Evolutionary conservation across 164 flowering plant species (phyloP).

Genomic region (Buxus sempervirens): DNA sequence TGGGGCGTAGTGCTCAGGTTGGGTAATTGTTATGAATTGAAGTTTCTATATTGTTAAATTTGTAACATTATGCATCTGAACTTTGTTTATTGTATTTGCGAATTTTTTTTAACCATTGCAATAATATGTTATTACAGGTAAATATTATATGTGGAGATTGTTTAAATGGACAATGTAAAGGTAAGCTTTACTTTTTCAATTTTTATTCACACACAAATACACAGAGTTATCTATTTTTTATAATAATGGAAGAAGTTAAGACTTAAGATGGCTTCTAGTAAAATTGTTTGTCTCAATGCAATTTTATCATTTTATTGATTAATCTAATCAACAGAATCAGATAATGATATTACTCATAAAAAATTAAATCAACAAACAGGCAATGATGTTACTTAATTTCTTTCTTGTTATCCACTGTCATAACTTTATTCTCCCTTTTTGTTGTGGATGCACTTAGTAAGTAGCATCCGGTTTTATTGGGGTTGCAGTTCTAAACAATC

Average conservation of each 20-base stretch:
- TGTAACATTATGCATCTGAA: background rate
- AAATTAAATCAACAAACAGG: too few species aligned
- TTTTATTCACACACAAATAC: too few species aligned
- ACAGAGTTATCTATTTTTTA: background rate
- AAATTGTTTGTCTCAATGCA: background rate
- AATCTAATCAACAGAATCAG: too few species aligned
- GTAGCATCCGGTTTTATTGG: background rate
- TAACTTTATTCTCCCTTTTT: background rate
- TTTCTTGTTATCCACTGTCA: background rate
- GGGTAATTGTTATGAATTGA: constrained; percentile 7
- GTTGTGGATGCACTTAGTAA: background rate
- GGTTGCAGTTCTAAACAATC: background rate
- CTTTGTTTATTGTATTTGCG: background rate
- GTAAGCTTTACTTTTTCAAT: constrained; percentile 28
- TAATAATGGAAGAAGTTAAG: background rate
- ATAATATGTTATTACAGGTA: constrained; percentile 49
- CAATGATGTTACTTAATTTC: background rate
- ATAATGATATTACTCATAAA: too few species aligned
- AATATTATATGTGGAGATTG: constrained; percentile 80
- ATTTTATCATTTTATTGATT: too few species aligned
- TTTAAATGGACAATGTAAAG: constrained; percentile 62
- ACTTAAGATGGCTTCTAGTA: background rate
- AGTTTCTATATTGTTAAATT: background rate
- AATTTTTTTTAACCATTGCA: background rate
- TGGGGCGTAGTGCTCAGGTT: constrained; percentile 96